These are phyloP conservation scores for Cicer bijugum DNA, from an alignment of 306 rosid genomes.

Conservation along the genomic window DNA sequence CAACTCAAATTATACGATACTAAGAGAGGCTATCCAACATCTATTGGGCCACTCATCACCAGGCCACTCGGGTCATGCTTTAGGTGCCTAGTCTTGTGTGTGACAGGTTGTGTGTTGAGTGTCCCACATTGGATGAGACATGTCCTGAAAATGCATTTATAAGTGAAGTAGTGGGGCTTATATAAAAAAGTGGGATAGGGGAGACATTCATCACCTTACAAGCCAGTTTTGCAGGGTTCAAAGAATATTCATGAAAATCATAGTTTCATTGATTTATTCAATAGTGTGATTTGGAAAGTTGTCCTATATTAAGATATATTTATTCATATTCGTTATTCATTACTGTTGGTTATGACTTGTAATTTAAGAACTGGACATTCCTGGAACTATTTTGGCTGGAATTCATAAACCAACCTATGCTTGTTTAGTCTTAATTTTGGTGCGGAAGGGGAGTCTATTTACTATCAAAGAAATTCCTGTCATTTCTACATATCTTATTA, in stretches of 20 bases:
- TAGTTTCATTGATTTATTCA: slow-evolving; percentile 5
- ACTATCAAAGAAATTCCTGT: slow-evolving; percentile 22
- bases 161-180: too few species aligned
- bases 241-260: slow-evolving; percentile 3
- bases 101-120: too few species aligned
- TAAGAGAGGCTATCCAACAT: too few species aligned
- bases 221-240: too few species aligned
- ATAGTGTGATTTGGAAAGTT: slow-evolving; percentile 15
- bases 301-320: neutral
- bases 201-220: too few species aligned
- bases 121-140: too few species aligned
- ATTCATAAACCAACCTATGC: slow-evolving; percentile 12
- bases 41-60: too few species aligned
- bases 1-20: too few species aligned
- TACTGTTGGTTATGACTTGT: slow-evolving; percentile 7
- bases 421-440: slow-evolving; percentile 19
- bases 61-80: too few species aligned
- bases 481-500: neutral
- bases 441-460: slow-evolving; percentile 13
- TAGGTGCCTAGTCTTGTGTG: too few species aligned
- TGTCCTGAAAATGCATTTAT: too few species aligned
- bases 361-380: neutral
- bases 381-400: slow-evolving; percentile 10
- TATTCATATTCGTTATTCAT: neutral
- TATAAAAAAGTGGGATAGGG: too few species aligned